Percentiles rank a stretch among this genome's conserved stretches.
These are phyloP conservation scores for Fraxinus xanthoxyloides DNA, from an alignment of 305 asterid species.

Conservation along the genomic window DNA sequence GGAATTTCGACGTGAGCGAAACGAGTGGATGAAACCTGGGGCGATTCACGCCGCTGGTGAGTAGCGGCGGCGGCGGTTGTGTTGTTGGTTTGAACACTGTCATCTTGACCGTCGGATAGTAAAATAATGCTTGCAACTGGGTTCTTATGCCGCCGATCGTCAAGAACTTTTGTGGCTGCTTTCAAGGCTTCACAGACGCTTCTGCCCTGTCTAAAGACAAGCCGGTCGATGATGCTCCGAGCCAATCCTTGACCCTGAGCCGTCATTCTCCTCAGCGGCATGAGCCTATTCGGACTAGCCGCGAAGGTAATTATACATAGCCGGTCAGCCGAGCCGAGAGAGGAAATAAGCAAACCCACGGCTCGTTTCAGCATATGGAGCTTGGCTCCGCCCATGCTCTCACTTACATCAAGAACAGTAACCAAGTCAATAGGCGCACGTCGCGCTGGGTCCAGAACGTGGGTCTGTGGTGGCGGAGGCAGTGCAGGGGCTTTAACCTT, in stretches of 20 bases:
- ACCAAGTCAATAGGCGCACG: slow-evolving; percentile 93
- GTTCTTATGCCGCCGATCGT: slow-evolving; percentile 78
- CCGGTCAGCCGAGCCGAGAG: slow-evolving; percentile 85
- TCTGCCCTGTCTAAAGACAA: slow-evolving; percentile 60
- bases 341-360: slow-evolving; percentile 77
- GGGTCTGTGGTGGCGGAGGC: slow-evolving; percentile 31
- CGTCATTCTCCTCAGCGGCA: slow-evolving; percentile 71
- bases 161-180: slow-evolving; percentile 72
- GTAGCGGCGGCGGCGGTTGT: neutral
- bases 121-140: slow-evolving; percentile 80
- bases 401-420: slow-evolving; percentile 83
- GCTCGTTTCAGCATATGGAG: slow-evolving; percentile 90
- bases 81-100: slow-evolving; percentile 32
- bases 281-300: slow-evolving; percentile 52
- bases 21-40: slow-evolving; percentile 52
- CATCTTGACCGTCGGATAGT: slow-evolving; percentile 74
- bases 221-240: slow-evolving; percentile 56
- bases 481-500: slow-evolving; percentile 68
- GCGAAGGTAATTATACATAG: slow-evolving; percentile 72
- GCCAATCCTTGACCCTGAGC: slow-evolving; percentile 72
- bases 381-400: slow-evolving; percentile 78
- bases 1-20: slow-evolving; percentile 86
- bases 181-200: slow-evolving; percentile 67
- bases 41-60: slow-evolving; percentile 34
- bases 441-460: slow-evolving; percentile 36